phyloP scores from a whole-genome alignment of 2,329 filamentous ascomycete species.

The Leptographium wingfieldii region DNA sequence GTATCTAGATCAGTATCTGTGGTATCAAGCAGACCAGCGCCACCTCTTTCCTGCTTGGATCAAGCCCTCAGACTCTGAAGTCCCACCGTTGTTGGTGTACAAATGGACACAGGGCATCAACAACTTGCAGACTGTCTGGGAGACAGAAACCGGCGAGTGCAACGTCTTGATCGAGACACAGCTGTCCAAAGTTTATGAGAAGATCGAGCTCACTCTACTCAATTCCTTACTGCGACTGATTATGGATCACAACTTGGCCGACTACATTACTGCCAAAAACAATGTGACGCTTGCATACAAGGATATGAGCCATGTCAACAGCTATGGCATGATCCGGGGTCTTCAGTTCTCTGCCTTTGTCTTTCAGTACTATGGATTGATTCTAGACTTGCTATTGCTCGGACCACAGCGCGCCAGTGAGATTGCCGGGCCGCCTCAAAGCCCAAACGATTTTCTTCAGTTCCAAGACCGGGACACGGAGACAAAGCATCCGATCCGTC shows the following conservation, averaged over 20 bases:
- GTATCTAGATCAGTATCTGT: constrained; percentile 95
- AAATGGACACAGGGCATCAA: constrained; percentile 99
- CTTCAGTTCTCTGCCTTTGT: constrained; percentile 97
- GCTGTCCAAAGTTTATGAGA: constrained; percentile 98
- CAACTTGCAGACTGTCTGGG: constrained; percentile 92
- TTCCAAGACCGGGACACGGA: constrained; percentile 91
- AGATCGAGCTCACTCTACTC: constrained; percentile 91
- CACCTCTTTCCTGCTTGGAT: constrained; percentile 98
- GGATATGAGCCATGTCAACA: constrained; percentile 99
- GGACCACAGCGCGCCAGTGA: constrained; percentile 95
- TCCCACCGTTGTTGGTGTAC: constrained; percentile 86
- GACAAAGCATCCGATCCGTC: constrained; percentile 81
- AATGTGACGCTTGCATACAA: constrained; percentile 99
- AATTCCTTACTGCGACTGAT: constrained; percentile 88
- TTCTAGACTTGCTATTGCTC: constrained; percentile 83
- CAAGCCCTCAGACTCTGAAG: constrained; percentile 96
- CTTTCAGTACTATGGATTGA: constrained; percentile 96
- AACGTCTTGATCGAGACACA: constrained; percentile 99
- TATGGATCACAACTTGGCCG: constrained; percentile 98
- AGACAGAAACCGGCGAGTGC: constrained; percentile 84
- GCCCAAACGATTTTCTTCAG: constrained; percentile 93
- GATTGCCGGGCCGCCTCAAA: constrained; percentile 86
- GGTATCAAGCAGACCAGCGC: constrained; percentile 97
- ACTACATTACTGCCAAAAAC: constrained; percentile 99
- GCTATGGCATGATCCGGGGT: constrained; percentile 95